Percentiles rank a stretch among this genome's conserved stretches.
Evolutionary conservation across 352 stramenopile species (phyloP).

Genomic region (Phytophthora pisi): DNA sequence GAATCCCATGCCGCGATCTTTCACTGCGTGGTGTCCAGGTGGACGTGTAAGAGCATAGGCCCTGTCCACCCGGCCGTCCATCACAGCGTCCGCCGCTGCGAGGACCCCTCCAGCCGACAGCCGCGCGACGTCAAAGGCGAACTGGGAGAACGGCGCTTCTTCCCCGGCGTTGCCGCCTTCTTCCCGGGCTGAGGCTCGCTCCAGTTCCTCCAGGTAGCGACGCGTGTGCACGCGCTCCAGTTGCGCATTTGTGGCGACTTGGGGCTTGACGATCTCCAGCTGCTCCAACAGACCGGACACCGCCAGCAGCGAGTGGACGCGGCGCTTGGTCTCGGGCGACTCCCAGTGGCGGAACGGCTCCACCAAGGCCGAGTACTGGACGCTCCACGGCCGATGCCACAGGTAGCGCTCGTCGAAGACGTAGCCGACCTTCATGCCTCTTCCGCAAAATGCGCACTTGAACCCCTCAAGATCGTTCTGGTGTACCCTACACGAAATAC

Average conservation of each 20-base stretch:
- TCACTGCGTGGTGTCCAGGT: conserved; percentile 73
- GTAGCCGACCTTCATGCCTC: conserved; percentile 52
- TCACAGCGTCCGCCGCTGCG: conserved; percentile 60
- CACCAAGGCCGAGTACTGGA: conserved; percentile 54
- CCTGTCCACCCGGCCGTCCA: conserved; percentile 42
- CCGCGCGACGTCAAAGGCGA: conserved; percentile 73
- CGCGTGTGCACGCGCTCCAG: conserved; percentile 64
- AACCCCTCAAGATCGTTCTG: neutral
- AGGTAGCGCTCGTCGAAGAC: conserved; percentile 86
- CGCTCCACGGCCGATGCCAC: conserved; percentile 71
- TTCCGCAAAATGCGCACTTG: too few species aligned
- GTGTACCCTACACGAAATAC: neutral
- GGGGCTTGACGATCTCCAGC: conserved; percentile 50
- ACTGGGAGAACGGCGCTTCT: conserved; percentile 73
- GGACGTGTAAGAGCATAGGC: conserved; percentile 74
- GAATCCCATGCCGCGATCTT: conserved; percentile 68
- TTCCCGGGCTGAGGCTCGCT: conserved; percentile 50
- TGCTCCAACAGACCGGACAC: conserved; percentile 63
- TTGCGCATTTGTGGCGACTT: conserved; percentile 48
- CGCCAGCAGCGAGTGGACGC: conserved; percentile 78
- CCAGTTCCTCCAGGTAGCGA: conserved; percentile 60
- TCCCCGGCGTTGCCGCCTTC: conserved; percentile 77
- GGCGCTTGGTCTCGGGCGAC: conserved; percentile 78
- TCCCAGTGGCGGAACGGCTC: conserved; percentile 84
- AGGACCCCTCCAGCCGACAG: conserved; percentile 76